phyloP scores from a whole-genome alignment of 257 asterid genomes.

The Fraxinus quadrangulata region DNA sequence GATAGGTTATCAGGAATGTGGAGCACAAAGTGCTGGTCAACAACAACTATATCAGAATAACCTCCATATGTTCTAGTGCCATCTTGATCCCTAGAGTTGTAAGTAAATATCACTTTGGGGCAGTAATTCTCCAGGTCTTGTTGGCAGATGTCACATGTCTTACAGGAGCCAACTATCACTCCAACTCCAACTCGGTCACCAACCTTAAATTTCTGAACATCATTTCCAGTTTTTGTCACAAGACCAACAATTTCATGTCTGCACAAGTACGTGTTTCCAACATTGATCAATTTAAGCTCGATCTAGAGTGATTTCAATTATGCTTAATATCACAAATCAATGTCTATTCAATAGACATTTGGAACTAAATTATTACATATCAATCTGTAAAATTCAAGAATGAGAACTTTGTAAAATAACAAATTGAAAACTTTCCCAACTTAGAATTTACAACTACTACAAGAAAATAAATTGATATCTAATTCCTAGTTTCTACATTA shows the following conservation, averaged over 20 bases:
- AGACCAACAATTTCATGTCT: conserved; percentile 74
- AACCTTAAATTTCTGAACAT: conserved; percentile 48
- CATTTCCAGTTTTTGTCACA: conserved; percentile 49
- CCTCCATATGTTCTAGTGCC: conserved; percentile 70
- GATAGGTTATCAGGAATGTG: conserved; percentile 56
- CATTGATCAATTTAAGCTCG: not conserved
- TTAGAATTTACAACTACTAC: not conserved
- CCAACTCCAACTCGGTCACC: conserved; percentile 77
- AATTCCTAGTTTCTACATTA: not conserved
- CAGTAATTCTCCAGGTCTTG: conserved; percentile 64
- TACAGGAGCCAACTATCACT: conserved; percentile 58
- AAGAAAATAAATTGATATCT: not conserved
- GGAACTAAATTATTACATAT: too few relatives aligned
- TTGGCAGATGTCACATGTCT: conserved; percentile 50
- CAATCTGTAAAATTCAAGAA: not conserved
- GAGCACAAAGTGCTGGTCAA: conserved; percentile 57
- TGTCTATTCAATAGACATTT: not conserved
- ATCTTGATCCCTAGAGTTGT: conserved; percentile 42
- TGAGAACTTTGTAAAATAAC: not conserved
- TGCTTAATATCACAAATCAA: too few relatives aligned
- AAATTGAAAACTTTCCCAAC: not conserved
- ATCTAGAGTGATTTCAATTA: too few relatives aligned
- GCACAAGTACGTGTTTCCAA: conserved; percentile 13
- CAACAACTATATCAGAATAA: conserved; percentile 55
- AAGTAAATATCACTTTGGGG: conserved; percentile 42